phyloP scores from a whole-genome alignment of 2,329 filamentous ascomycete genomes.

The Aspergillaceae sp. region DNA sequence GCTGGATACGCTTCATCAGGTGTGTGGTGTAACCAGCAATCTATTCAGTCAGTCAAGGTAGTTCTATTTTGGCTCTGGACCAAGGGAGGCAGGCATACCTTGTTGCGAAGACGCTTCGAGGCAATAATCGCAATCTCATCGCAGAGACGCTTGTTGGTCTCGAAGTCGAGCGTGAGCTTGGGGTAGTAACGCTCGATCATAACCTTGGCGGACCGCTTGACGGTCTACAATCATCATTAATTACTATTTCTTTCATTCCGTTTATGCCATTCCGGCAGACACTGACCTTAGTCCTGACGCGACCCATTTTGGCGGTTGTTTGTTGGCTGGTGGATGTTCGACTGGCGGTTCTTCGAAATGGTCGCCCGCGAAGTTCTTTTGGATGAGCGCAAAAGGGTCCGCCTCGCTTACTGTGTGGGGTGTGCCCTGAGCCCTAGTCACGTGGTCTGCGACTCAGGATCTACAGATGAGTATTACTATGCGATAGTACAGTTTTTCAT shows the following conservation, averaged over 20 bases:
- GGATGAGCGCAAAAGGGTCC: conserved; percentile 5
- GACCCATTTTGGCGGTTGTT: conserved; percentile 41
- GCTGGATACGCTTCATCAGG: conserved; percentile 99
- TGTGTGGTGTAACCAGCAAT: conserved; percentile 98
- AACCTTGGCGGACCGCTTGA: conserved; percentile 92
- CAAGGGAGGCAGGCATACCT: conserved; percentile 48
- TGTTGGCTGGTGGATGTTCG: conserved; percentile 25
- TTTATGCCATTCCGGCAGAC: neutral
- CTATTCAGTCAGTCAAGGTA: conserved; percentile 36
- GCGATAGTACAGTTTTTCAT: neutral
- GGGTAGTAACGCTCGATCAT: conserved; percentile 99
- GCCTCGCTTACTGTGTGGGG: conserved; percentile 20
- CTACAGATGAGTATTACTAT: neutral
- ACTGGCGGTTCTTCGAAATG: conserved; percentile 5
- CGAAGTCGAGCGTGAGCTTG: conserved; percentile 97
- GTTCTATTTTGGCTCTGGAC: neutral
- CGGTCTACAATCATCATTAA: conserved; percentile 38
- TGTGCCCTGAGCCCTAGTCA: conserved; percentile 17
- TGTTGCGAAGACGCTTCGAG: conserved; percentile 98
- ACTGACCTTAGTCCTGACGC: conserved; percentile 36
- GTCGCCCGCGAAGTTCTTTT: conserved; percentile 7
- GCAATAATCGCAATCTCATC: conserved; percentile 99
- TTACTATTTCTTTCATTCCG: too few species aligned
- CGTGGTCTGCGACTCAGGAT: conserved; percentile 4
- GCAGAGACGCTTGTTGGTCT: conserved; percentile 99